These are phyloP conservation scores for Fraxinus angustifolia DNA, from an alignment of 305 asterid species.

Conservation along the genomic window DNA sequence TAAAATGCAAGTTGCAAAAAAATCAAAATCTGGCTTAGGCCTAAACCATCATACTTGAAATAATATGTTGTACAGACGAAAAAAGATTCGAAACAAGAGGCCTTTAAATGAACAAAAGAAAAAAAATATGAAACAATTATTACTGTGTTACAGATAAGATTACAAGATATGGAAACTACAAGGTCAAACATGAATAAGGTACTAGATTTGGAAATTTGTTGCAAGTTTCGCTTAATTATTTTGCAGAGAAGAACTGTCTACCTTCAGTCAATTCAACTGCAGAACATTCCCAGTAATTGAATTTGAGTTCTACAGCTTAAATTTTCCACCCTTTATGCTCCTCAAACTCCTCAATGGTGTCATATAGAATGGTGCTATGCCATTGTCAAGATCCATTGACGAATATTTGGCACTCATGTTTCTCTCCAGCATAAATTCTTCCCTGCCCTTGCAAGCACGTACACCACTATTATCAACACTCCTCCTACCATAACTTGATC, in stretches of 20 bases:
- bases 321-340: constrained; percentile 48
- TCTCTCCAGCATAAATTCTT: constrained; percentile 48
- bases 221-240: constrained; percentile 17
- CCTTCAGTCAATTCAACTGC: constrained; percentile 49
- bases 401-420: constrained; percentile 36
- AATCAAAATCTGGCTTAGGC: not conserved
- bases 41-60: not conserved
- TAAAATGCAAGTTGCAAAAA: not conserved
- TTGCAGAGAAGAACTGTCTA: constrained; percentile 19
- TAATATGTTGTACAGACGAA: not conserved
- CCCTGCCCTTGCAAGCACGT: constrained; percentile 36
- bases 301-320: constrained; percentile 41
- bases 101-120: constrained; percentile 6
- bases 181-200: constrained; percentile 20
- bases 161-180: constrained; percentile 1
- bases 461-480: constrained; percentile 44
- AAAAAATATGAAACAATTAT: constrained; percentile 13
- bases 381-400: constrained; percentile 41
- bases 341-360: constrained; percentile 71
- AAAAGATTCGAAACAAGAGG: not conserved
- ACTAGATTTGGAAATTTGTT: not conserved
- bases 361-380: constrained; percentile 62
- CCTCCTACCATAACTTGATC: constrained; percentile 35
- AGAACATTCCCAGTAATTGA: constrained; percentile 39
- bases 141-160: constrained; percentile 22